Base-by-base conservation (phyloP, 177 flowering plant genomes). In the Telopea speciosissima region DNA sequence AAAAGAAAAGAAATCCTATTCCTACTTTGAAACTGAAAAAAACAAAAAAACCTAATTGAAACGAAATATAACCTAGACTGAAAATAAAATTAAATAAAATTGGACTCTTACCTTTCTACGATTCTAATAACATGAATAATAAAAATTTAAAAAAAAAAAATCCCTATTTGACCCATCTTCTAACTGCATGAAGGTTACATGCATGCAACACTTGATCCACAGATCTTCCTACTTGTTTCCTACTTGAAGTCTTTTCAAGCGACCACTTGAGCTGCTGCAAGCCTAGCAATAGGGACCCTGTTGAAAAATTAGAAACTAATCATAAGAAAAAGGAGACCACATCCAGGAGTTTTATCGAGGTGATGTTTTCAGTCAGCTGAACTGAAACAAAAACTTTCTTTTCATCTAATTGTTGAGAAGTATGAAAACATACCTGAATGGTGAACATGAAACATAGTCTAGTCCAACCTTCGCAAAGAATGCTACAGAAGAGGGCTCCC, bases 361-460 rank as follows among this genome's bases (percentile, higher is more conserved):
- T 49, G 17, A 16, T 49, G 54, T 49, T 49, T 49, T 49, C 19
- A 16, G 19, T 49, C 5, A 12, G 22, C n/a, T 17, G 24, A 42
- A 40, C 44, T 8, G 40, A 22, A 56, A 19, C 36, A n/a, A 63
- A 9, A 31, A 21, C 12, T 28, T 67, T 5, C 59, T 26, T 52
- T n/a, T 11, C 8, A 25, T 22, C 22, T 40, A 22, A 24, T 59
- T 0, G 10, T 28, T 58, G 22, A 54, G 17, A 59, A 3, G 40
- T 4, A 24, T 31, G 13, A 14, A 63, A n/a, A 1, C 59, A 0
- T 61, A 92, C 99, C 99, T 91, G 86, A 95, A 95, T 19, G 99
- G 97, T 10, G 99, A 95, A 75, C 99, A 95, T 0, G 99, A 95
- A 69, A 95, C 99, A 70, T 95, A 95, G 77, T 95, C 99, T 24